Conservation (phyloP, 2,329 filamentous ascomycete species). For the Aspergillus aculeatus region DNA sequence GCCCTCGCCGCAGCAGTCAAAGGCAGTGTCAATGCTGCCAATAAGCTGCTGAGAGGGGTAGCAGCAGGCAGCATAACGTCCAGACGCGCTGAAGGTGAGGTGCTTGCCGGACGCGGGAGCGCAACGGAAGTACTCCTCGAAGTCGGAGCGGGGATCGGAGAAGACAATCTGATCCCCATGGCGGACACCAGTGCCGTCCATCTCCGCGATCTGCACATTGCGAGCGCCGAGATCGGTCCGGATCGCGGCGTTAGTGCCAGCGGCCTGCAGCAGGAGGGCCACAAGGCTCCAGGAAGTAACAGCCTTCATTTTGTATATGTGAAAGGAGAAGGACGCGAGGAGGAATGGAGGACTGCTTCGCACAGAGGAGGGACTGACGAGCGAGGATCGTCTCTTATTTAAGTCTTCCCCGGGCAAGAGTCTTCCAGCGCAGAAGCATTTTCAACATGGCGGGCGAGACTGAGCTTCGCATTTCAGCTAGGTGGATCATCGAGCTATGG, state of each 20-base stretch:
- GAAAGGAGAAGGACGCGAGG: neutral
- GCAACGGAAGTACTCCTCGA: neutral
- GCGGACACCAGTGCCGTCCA: neutral
- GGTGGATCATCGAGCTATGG: neutral
- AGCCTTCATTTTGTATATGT: neutral
- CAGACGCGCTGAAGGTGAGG: slow-evolving; percentile 9
- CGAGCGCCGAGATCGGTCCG: neutral
- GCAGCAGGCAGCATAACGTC: slow-evolving; percentile 13
- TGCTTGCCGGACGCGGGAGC: neutral
- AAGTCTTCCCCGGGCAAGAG: neutral
- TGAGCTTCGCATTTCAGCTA: neutral
- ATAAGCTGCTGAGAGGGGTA: slow-evolving; percentile 6
- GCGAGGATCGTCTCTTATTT: neutral
- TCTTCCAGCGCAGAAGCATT: neutral
- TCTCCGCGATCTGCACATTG: neutral
- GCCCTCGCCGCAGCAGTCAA: slow-evolving; percentile 14
- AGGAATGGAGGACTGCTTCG: neutral
- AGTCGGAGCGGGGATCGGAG: neutral
- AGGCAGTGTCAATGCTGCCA: slow-evolving; percentile 11
- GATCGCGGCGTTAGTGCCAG: neutral
- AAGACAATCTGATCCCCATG: neutral
- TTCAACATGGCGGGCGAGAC: neutral
- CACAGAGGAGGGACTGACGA: neutral
- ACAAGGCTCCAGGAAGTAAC: neutral
- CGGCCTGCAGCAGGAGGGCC: neutral